These are phyloP conservation scores for Sporisorium reilianum DNA, from an alignment of 1,284 basidiomycete genomes.

Conservation along the genomic window DNA sequence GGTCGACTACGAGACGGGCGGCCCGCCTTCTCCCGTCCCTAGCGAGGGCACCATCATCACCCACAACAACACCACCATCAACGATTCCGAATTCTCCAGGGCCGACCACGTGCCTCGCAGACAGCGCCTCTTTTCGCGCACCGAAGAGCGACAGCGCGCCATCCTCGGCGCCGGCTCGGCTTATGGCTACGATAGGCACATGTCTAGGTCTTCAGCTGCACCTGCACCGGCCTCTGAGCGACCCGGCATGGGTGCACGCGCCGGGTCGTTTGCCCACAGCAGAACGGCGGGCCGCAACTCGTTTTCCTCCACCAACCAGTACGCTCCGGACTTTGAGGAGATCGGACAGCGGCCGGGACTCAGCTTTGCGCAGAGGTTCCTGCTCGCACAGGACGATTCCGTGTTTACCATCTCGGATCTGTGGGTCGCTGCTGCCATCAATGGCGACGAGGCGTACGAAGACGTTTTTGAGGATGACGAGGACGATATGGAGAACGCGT, in stretches of 20 bases:
- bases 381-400: slow-evolving; percentile 83
- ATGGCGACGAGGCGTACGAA: slow-evolving; percentile 77
- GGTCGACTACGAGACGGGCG: slow-evolving; percentile 64
- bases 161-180: slow-evolving; percentile 59
- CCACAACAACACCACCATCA: slow-evolving; percentile 34
- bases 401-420: slow-evolving; percentile 89
- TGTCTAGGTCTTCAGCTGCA: slow-evolving; percentile 30
- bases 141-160: slow-evolving; percentile 52
- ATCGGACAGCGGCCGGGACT: slow-evolving; percentile 45
- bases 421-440: slow-evolving; percentile 93
- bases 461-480: slow-evolving; percentile 74
- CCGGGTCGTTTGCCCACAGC: slow-evolving; percentile 33
- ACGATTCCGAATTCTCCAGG: slow-evolving; percentile 55
- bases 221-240: slow-evolving; percentile 9
- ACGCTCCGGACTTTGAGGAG: slow-evolving; percentile 65
- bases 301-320: slow-evolving; percentile 45
- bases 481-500: slow-evolving; percentile 69
- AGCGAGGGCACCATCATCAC: slow-evolving; percentile 57
- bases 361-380: slow-evolving; percentile 78
- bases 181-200: slow-evolving; percentile 53
- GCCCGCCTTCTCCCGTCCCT: slow-evolving; percentile 57
- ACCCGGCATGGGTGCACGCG: neutral
- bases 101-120: slow-evolving; percentile 15
- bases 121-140: slow-evolving; percentile 51
- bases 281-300: slow-evolving; percentile 32